Conservation (phyloP, 2,329 filamentous ascomycete genomes). For the Botrytis galanthina region DNA sequence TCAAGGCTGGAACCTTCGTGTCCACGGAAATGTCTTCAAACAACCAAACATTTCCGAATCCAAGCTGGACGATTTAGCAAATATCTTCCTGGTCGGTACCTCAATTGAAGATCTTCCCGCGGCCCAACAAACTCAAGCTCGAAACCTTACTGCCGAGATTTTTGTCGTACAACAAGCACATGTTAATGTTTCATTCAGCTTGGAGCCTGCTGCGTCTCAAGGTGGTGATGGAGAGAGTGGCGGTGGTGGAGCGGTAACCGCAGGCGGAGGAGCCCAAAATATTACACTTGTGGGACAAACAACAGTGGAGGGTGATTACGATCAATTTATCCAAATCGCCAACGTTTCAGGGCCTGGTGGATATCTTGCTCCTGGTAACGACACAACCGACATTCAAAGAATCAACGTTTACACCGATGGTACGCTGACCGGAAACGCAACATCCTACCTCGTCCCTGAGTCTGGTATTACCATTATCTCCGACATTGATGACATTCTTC, state of each 20-base stretch:
- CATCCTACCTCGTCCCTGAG: conserved; percentile 71
- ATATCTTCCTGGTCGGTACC: conserved; percentile 67
- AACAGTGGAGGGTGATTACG: conserved; percentile 68
- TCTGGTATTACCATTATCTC: conserved; percentile 70
- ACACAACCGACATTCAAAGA: conserved; percentile 62
- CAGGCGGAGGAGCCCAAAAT: conserved; percentile 59
- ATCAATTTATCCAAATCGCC: conserved; percentile 63
- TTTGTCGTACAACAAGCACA: conserved; percentile 72
- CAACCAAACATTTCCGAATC: conserved; percentile 64
- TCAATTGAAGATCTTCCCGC: conserved; percentile 57
- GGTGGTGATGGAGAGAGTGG: conserved; percentile 48
- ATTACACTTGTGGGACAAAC: conserved; percentile 64
- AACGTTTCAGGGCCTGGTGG: conserved; percentile 53
- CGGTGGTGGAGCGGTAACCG: conserved; percentile 50
- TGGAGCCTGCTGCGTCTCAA: conserved; percentile 57
- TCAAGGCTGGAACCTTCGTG: conserved; percentile 71
- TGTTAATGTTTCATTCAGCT: conserved; percentile 60
- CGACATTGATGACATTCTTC: conserved; percentile 77
- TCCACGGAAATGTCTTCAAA: conserved; percentile 81
- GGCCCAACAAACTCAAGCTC: conserved; percentile 62
- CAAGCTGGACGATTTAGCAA: conserved; percentile 66
- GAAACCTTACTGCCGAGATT: conserved; percentile 70
- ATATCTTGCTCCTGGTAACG: conserved; percentile 60
- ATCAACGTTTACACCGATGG: conserved; percentile 67
- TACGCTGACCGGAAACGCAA: conserved; percentile 66